Evolutionary conservation across 306 rosid genomes (phyloP), one percentile per base, ranked within the genome.

Genomic region (Trifolium repens): DNA sequence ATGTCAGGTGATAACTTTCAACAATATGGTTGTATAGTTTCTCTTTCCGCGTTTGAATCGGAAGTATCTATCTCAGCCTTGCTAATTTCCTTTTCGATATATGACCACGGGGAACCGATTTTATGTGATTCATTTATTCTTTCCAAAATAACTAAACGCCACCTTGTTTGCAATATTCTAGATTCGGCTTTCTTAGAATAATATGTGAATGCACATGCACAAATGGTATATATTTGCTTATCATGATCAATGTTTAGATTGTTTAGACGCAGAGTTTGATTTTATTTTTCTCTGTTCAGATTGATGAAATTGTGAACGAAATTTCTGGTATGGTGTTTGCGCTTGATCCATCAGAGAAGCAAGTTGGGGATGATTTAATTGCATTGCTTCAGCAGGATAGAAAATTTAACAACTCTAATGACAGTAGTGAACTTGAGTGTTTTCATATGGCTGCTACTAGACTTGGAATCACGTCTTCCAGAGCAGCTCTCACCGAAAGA

Each of bases 381-480:
- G 86, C 87, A 49, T 73, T 96, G 79, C 97, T 96, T 74, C 96
- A 92, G 89, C 99, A 90, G 84, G 98, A 93, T 37, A 89, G 91
- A 73, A 92, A 85, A 78, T 89, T 89, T 47, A 87, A 83, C 15
- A 81, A 90, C 68, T 81, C 91, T 52, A 87, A 74, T 72, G 90
- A 91, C 74, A 82, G 76, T 74, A 89, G 81, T 73, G 99, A 96
- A 90, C 92, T 96, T 66, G 99, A 96, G 85, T 87, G 87, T 83
- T 96, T 96, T 83, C 98, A 96, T 67, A 89, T 81, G 84, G 99
- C 99, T 64, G 98, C 97, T 67, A 90, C 77, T 61, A 96, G 82
- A 78, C 93, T 96, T 65, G 99, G 99, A 73, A 88, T 96, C 69
- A 89, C 96, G 73, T 96, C 99, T 80, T 96, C 99, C 49, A 90